Conservation (phyloP, 2,329 filamentous ascomycete genomes). For the Davidsoniella neocaledoniae region DNA sequence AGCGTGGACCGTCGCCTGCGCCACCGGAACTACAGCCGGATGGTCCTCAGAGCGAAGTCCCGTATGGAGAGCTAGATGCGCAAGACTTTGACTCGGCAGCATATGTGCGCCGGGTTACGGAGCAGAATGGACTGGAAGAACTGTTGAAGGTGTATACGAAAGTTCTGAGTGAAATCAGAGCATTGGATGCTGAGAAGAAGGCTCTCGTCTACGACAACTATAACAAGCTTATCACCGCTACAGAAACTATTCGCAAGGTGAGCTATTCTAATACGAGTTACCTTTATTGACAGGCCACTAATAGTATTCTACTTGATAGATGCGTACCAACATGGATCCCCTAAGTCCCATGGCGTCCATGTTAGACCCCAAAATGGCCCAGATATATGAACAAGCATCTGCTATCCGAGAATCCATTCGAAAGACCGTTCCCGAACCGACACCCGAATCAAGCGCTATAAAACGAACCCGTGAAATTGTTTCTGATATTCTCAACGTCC, state of each 20-base stretch:
- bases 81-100: constrained; percentile 54
- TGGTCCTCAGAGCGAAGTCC: constrained; percentile 35
- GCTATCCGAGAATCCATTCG: constrained; percentile 37
- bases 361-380: constrained; percentile 54
- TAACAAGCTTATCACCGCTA: constrained; percentile 88
- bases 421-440: constrained; percentile 29
- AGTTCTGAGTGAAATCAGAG: constrained; percentile 65
- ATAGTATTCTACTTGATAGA: constrained; percentile 24
- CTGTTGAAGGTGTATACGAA: constrained; percentile 54
- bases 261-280: constrained; percentile 3
- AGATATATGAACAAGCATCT: constrained; percentile 49
- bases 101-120: constrained; percentile 46
- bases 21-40: constrained; percentile 2
- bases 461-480: constrained; percentile 39
- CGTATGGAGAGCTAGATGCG: constrained; percentile 55
- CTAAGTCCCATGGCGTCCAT: constrained; percentile 58
- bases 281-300: neutral
- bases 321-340: constrained; percentile 69
- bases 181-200: constrained; percentile 89
- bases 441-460: constrained; percentile 16
- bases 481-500: constrained; percentile 43
- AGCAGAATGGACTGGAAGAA: constrained; percentile 47
- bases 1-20: constrained; percentile 18
- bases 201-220: constrained; percentile 97
- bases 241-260: constrained; percentile 78